Evolutionary conservation across 2,329 filamentous ascomycete species (phyloP).

Genomic region (Fusarium coicis): DNA sequence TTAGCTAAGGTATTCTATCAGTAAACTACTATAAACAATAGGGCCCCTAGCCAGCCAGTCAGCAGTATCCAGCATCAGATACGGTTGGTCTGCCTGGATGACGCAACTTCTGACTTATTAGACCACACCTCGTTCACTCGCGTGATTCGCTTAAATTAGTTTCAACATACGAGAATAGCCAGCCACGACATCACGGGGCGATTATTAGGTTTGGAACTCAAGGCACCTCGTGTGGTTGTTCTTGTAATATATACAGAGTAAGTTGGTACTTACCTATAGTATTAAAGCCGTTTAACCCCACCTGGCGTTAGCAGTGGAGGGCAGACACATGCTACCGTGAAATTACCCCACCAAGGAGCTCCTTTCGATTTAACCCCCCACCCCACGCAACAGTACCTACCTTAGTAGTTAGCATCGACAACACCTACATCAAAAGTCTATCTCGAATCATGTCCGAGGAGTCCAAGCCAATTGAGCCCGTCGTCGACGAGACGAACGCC

Average conservation of each 20-base stretch:
- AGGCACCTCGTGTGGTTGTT: not conserved
- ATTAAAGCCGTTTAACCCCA: not conserved
- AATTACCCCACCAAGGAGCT: constrained; percentile 44
- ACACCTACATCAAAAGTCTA: constrained; percentile 24
- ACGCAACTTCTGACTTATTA: not conserved
- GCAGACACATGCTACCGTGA: constrained; percentile 25
- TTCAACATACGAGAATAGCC: not conserved
- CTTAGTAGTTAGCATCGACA: constrained; percentile 18
- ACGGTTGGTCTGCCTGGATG: not conserved
- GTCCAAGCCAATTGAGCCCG: constrained; percentile 69
- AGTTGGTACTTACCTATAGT: too few relatives aligned
- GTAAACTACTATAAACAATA: not conserved
- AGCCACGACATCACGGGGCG: not conserved
- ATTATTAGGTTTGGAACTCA: not conserved
- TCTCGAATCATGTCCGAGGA: constrained; percentile 61
- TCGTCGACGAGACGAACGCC: constrained; percentile 61
- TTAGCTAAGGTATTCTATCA: not conserved
- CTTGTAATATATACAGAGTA: not conserved
- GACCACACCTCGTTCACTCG: not conserved
- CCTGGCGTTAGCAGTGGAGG: not conserved
- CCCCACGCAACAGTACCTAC: constrained; percentile 11
- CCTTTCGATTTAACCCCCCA: constrained; percentile 21
- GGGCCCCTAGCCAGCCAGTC: not conserved
- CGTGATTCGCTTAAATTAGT: not conserved
- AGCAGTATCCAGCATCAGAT: not conserved